These are phyloP conservation scores for Oryza australiensis DNA, from an alignment of 176 grass and related monocot species.

Conservation along the genomic window DNA sequence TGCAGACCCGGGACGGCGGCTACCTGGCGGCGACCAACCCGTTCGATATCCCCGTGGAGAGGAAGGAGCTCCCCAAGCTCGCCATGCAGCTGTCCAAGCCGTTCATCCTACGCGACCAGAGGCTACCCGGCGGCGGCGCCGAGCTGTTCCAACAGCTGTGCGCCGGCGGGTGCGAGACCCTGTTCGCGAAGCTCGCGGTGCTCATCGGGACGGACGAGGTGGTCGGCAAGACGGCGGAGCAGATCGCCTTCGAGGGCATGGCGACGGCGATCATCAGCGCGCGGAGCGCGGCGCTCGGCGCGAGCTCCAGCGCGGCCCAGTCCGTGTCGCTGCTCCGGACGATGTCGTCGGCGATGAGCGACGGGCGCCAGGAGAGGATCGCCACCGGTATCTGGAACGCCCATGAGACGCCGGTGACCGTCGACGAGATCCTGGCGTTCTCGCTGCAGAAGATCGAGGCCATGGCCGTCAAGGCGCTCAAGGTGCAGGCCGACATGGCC, in stretches of 20 bases:
- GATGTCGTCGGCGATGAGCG: constrained; percentile 55
- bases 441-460: constrained; percentile 79
- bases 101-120: constrained; percentile 62
- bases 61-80: constrained; percentile 75
- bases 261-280: constrained; percentile 75
- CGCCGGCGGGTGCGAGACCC: constrained; percentile 38
- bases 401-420: constrained; percentile 44
- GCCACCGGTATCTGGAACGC: constrained; percentile 77
- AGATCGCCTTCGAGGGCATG: constrained; percentile 92
- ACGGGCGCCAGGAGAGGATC: constrained; percentile 63
- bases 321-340: constrained; percentile 56
- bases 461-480: constrained; percentile 79
- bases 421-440: constrained; percentile 70
- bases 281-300: constrained; percentile 61
- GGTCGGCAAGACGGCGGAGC: constrained; percentile 86
- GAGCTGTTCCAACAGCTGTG: constrained; percentile 80
- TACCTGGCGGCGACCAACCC: constrained; percentile 79
- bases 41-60: constrained; percentile 62
- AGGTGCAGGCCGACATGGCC: constrained; percentile 68
- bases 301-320: constrained; percentile 63
- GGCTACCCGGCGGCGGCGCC: constrained; percentile 46
- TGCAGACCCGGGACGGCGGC: constrained; percentile 84
- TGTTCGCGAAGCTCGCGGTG: constrained; percentile 42
- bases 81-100: constrained; percentile 90
- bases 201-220: constrained; percentile 70